A percentile compares a stretch with the other conserved stretches of the same genome.
Conservation (phyloP, 1,284 basidiomycete genomes). For the Lentinula novae-zelandiae region DNA sequence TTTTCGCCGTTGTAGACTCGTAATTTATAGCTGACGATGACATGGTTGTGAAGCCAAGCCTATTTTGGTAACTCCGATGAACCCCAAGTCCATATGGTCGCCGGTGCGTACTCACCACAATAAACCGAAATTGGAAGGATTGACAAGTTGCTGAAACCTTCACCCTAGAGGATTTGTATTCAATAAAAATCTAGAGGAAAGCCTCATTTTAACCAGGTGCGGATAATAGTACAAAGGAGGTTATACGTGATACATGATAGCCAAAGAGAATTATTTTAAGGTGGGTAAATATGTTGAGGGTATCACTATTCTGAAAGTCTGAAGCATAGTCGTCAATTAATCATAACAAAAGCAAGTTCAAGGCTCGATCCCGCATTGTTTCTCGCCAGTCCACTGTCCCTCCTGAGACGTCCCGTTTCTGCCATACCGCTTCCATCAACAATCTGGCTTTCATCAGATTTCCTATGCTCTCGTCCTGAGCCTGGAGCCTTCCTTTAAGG, state of each 20-base stretch:
- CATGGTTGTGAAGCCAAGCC: background rate
- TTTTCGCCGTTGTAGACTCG: background rate
- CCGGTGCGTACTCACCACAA: background rate
- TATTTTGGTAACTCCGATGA: background rate
- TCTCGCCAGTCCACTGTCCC: slow-evolving; percentile 62
- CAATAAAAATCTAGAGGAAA: background rate
- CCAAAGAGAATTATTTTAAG: background rate
- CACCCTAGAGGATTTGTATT: too few relatives aligned
- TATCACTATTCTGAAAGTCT: background rate
- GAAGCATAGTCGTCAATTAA: background rate
- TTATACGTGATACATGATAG: background rate
- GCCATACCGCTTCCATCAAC: slow-evolving; percentile 67
- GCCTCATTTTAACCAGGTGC: background rate
- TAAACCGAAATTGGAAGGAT: background rate
- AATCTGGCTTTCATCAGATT: slow-evolving; percentile 58
- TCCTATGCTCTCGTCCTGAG: slow-evolving; percentile 56
- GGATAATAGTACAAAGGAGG: background rate
- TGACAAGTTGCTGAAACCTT: background rate
- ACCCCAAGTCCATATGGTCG: background rate
- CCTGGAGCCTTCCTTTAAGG: slow-evolving; percentile 53
- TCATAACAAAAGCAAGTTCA: slow-evolving; percentile 54
- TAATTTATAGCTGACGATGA: background rate
- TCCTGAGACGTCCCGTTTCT: slow-evolving; percentile 51
- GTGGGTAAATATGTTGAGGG: background rate
- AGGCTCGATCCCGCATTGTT: slow-evolving; percentile 47